Base-by-base conservation (phyloP, 148 eudicot species). In the Spergularia marina region DNA sequence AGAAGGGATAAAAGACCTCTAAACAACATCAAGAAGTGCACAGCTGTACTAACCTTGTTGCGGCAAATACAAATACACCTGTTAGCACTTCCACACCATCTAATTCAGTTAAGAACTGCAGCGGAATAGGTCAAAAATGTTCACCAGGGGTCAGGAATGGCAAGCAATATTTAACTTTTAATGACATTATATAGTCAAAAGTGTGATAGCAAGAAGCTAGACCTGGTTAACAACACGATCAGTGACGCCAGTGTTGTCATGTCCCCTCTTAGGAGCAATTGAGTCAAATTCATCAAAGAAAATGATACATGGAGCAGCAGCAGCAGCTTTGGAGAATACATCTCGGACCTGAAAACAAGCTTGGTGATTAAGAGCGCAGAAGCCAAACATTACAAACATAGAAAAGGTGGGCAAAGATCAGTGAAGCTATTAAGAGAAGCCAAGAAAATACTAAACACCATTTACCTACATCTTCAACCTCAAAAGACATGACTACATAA, bases 221-320 rank as follows among this genome's bases (percentile, higher is more conserved):
- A 93, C 98, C 85, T 95, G 98, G 85, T 95, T 95, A 83, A 95
- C 98, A 70, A 95, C 98, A 81, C 98, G 89, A 81, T 95, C 98
- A 25, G 98, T 95, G 58, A 95, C 98, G 34, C 98, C 98, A 78
- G 98, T 95, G 84, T 95, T 95, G 74, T 95, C 98, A 88, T 95
- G 98, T 58, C 98, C 98, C 85, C 98, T 89, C 85, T 95, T 92
- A 73, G 98, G 98, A 30, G 98, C 98, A 74, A 95, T 95, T 55
- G 98, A 95, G 87, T 95, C 98, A 87, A 95, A 95, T 85, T 95
- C 98, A 85, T 95, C 97, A 79, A 92, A 95, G 82, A 95, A 95
- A 53, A 95, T 92, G 63, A 95, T 87, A 80, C 98, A 95, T 63
- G 98, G 98, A 74, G 98, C 98, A 58, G 98, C 98, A 73, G 98